A percentile compares a stretch with the other conserved stretches of the same genome.
Conservation (phyloP, 2,329 filamentous ascomycete genomes). For the Neopestalotiopsis rosae region DNA sequence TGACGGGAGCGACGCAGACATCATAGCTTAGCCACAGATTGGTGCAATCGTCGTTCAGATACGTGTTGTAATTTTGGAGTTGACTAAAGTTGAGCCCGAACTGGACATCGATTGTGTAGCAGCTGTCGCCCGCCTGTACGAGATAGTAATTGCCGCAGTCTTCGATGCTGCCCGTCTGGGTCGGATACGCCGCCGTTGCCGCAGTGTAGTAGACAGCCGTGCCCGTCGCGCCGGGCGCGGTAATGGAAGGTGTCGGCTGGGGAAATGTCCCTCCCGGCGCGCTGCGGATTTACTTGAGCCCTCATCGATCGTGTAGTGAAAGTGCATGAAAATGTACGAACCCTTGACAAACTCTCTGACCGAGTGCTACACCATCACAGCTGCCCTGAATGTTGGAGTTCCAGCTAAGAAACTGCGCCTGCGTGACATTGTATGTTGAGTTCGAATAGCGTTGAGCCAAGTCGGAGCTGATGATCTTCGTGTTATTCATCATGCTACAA, state of each 20-base stretch:
- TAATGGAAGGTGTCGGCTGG: slow-evolving; percentile 13
- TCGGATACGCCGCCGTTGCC: slow-evolving; percentile 24
- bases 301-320: neutral
- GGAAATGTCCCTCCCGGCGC: neutral
- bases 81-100: slow-evolving; percentile 19
- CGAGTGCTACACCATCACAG: slow-evolving; percentile 21
- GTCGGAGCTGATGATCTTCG: neutral
- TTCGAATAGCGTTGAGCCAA: slow-evolving; percentile 14
- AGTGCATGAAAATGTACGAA: slow-evolving; percentile 5
- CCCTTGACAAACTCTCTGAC: slow-evolving; percentile 23
- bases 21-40: neutral
- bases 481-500: neutral
- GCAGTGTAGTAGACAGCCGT: slow-evolving; percentile 25
- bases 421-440: slow-evolving; percentile 12
- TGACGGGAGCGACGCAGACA: slow-evolving; percentile 13
- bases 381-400: slow-evolving; percentile 26
- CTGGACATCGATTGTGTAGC: slow-evolving; percentile 13
- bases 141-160: slow-evolving; percentile 27
- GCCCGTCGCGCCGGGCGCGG: slow-evolving; percentile 17
- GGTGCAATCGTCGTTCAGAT: neutral
- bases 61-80: slow-evolving; percentile 21
- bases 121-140: slow-evolving; percentile 23
- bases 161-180: slow-evolving; percentile 21
- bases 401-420: slow-evolving; percentile 23
- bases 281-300: neutral